phyloP scores from a whole-genome alignment of 2,329 filamentous ascomycete species.

The Ceratocystis colombiana region DNA sequence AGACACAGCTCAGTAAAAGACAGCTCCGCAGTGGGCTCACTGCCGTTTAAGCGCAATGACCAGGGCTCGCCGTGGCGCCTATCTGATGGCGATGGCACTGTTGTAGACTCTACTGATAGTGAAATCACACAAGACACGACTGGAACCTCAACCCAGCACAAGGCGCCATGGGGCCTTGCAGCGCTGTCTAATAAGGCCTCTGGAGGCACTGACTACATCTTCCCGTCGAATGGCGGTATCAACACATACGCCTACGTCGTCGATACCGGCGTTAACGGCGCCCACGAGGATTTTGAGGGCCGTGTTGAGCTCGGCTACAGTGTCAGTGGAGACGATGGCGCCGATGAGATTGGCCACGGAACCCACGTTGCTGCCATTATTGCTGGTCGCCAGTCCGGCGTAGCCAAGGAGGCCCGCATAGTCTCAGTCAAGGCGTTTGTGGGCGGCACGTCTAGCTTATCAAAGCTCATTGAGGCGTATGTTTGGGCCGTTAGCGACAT shows the following conservation, averaged over 20 bases:
- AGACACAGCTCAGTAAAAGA: not conserved
- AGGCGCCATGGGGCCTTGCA: constrained; percentile 32
- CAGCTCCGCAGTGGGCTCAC: not conserved
- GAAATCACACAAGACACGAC: constrained; percentile 17
- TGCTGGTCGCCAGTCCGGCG: constrained; percentile 28
- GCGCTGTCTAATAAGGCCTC: constrained; percentile 31
- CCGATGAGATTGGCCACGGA: constrained; percentile 36
- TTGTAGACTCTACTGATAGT: constrained; percentile 4
- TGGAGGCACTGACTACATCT: constrained; percentile 28
- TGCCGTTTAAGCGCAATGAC: constrained; percentile 16
- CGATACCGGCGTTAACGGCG: constrained; percentile 29
- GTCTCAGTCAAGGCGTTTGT: constrained; percentile 41
- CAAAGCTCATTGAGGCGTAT: constrained; percentile 31
- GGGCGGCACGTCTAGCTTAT: constrained; percentile 29
- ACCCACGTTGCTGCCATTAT: constrained; percentile 33
- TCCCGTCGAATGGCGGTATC: constrained; percentile 27
- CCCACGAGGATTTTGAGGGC: constrained; percentile 28
- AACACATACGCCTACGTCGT: constrained; percentile 29
- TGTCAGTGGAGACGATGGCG: constrained; percentile 29
- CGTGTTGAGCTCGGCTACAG: constrained; percentile 28
- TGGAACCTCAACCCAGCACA: constrained; percentile 50
- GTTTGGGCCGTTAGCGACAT: constrained; percentile 35
- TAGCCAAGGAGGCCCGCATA: constrained; percentile 38
- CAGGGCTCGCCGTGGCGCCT: constrained; percentile 20
- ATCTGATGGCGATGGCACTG: constrained; percentile 16